Evolutionary conservation across 441 rosid genomes (phyloP).

Genomic region (Brassica balearica): DNA sequence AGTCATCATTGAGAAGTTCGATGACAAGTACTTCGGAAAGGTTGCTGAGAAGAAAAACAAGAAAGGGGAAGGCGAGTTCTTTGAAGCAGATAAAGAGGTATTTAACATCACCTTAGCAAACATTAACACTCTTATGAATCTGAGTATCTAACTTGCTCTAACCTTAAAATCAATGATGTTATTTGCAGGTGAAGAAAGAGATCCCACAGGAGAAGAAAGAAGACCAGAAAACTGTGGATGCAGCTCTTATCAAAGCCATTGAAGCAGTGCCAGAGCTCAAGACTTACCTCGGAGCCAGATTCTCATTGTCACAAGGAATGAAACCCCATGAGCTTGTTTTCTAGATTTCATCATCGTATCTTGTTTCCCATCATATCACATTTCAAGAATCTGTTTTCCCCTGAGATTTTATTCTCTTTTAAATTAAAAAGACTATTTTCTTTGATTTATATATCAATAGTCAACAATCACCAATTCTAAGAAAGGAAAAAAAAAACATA

Average conservation of each 20-base stretch:
- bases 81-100: slow-evolving; percentile 81
- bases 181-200: slow-evolving; percentile 49
- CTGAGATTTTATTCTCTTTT: slow-evolving; percentile 24
- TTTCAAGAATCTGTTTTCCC: slow-evolving; percentile 32
- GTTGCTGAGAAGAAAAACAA: slow-evolving; percentile 75
- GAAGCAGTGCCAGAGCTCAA: slow-evolving; percentile 60
- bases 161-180: not conserved
- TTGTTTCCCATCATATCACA: not conserved
- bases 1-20: slow-evolving; percentile 67
- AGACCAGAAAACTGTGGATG: slow-evolving; percentile 53
- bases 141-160: not conserved
- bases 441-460: not conserved
- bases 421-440: not conserved
- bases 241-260: slow-evolving; percentile 51
- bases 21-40: slow-evolving; percentile 84
- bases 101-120: not conserved
- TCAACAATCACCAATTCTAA: not conserved
- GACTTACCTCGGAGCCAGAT: slow-evolving; percentile 61
- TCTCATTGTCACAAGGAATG: slow-evolving; percentile 70
- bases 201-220: slow-evolving; percentile 58
- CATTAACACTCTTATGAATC: not conserved
- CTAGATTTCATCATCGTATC: slow-evolving; percentile 39
- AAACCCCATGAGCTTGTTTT: slow-evolving; percentile 73
- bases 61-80: slow-evolving; percentile 84
- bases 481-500: not conserved